Evolutionary conservation across 495 filamentous ascomycete genomes (phyloP).

Genomic region (Aspergillus ellipticus): DNA sequence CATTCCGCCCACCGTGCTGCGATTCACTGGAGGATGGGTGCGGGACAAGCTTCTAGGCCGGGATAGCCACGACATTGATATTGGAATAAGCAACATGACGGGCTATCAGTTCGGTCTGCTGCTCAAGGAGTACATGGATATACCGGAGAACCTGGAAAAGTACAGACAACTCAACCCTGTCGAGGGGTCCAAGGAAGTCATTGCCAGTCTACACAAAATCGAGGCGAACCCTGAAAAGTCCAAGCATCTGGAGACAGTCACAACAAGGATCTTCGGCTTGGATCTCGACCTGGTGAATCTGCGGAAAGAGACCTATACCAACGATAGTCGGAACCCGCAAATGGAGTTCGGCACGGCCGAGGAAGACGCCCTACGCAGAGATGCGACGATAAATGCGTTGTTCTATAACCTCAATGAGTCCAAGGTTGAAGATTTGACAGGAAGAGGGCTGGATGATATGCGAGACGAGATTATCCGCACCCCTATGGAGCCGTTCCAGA

Average conservation of each 20-base stretch:
- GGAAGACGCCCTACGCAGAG: slow-evolving; percentile 85
- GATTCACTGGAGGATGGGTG: slow-evolving; percentile 98
- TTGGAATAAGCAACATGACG: slow-evolving; percentile 92
- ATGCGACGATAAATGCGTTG: slow-evolving; percentile 92
- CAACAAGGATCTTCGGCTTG: slow-evolving; percentile 76
- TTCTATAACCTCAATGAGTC: slow-evolving; percentile 86
- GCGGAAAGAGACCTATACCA: slow-evolving; percentile 82
- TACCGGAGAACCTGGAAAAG: slow-evolving; percentile 50
- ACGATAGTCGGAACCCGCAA: slow-evolving; percentile 81
- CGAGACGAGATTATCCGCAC: slow-evolving; percentile 69
- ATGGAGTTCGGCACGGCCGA: slow-evolving; percentile 92
- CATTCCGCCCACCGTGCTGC: slow-evolving; percentile 46
- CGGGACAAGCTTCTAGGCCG: slow-evolving; percentile 88
- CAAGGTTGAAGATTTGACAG: slow-evolving; percentile 80
- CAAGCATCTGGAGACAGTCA: slow-evolving; percentile 94
- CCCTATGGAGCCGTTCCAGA: slow-evolving; percentile 83
- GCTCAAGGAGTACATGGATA: slow-evolving; percentile 58
- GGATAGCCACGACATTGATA: slow-evolving; percentile 86
- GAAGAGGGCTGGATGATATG: slow-evolving; percentile 72
- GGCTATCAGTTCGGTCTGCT: slow-evolving; percentile 73
- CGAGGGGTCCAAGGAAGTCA: slow-evolving; percentile 32
- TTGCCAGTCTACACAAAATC: slow-evolving; percentile 65
- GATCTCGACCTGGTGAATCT: slow-evolving; percentile 95
- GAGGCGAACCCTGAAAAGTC: slow-evolving; percentile 93
- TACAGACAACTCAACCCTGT: slow-evolving; percentile 35